These are phyloP conservation scores for Neonothopanus nambi DNA, from an alignment of 1,284 basidiomycete genomes.

Conservation along the genomic window DNA sequence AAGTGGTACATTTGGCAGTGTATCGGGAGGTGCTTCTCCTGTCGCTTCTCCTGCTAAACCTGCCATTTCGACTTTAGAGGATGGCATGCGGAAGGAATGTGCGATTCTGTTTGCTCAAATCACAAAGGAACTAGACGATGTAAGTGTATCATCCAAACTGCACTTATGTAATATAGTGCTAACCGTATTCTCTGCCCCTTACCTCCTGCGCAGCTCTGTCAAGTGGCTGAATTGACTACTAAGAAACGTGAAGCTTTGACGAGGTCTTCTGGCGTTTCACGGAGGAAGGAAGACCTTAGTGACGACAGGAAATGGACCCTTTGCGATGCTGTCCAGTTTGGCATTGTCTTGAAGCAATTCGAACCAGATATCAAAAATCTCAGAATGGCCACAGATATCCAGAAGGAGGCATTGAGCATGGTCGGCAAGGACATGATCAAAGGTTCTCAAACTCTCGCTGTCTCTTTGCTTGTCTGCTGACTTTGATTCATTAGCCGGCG, in stretches of 20 bases:
- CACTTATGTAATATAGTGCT: constrained; percentile 3
- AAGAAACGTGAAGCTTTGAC: constrained; percentile 33
- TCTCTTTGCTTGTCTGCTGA: neutral
- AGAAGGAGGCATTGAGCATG: constrained; percentile 48
- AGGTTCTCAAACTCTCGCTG: constrained; percentile 39
- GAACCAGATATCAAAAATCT: constrained; percentile 53
- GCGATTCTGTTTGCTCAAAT: constrained; percentile 42
- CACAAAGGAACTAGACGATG: constrained; percentile 52
- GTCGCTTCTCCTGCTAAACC: constrained; percentile 6
- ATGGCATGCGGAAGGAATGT: constrained; percentile 67
- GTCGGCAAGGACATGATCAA: constrained; percentile 66
- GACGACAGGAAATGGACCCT: constrained; percentile 54
- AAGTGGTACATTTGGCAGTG: constrained; percentile 3
- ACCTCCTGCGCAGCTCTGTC: constrained; percentile 42
- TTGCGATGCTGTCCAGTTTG: constrained; percentile 53
- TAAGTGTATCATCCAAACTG: constrained; percentile 37
- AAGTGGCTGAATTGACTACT: constrained; percentile 34
- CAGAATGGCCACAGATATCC: constrained; percentile 41
- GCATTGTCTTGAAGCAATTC: constrained; percentile 46
- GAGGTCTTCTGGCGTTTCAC: constrained; percentile 38
- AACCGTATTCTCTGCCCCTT: constrained; percentile 3
- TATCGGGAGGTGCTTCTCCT: constrained; percentile 9
- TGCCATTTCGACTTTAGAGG: constrained; percentile 32
- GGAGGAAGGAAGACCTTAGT: constrained; percentile 45
- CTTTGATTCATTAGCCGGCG: constrained; percentile 50